Evolutionary conservation across 495 filamentous ascomycete species (phyloP).

Genomic region (Penicillium egyptiacum): DNA sequence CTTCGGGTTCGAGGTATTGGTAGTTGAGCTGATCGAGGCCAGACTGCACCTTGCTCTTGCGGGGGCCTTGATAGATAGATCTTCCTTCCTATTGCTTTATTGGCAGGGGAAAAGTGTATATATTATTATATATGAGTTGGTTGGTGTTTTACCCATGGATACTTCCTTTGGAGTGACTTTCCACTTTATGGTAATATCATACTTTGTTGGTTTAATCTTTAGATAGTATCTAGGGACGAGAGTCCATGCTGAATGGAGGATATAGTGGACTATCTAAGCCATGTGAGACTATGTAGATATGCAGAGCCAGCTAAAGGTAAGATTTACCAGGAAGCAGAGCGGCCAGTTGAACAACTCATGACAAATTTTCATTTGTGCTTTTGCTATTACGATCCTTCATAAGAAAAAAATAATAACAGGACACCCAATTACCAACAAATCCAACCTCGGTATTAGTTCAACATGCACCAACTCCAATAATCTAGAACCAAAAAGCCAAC

Average conservation of each 20-base stretch:
- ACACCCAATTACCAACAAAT: not conserved
- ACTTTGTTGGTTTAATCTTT: too few species aligned
- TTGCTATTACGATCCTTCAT: not conserved
- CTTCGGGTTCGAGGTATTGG: not conserved
- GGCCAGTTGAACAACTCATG: not conserved
- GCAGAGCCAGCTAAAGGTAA: not conserved
- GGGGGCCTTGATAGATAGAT: not conserved
- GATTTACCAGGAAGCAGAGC: not conserved
- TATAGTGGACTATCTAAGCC: too few species aligned
- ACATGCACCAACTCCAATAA: slow-evolving; percentile 2
- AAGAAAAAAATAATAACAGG: not conserved
- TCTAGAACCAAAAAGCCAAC: not conserved
- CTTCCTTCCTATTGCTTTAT: not conserved
- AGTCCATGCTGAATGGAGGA: too few species aligned
- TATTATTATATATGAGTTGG: not conserved
- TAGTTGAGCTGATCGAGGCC: not conserved
- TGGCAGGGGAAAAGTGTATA: not conserved
- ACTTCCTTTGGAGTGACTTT: not conserved
- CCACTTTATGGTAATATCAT: too few species aligned
- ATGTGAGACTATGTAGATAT: too few species aligned
- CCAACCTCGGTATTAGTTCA: not conserved
- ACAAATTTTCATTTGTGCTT: slow-evolving; percentile 2
- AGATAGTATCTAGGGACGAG: too few species aligned
- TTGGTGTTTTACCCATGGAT: not conserved
- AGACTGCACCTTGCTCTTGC: not conserved